Evolutionary conservation across 805 yeast genomes (phyloP), one percentile per base, ranked within the genome.

Genomic region (Kazachstania africana): DNA sequence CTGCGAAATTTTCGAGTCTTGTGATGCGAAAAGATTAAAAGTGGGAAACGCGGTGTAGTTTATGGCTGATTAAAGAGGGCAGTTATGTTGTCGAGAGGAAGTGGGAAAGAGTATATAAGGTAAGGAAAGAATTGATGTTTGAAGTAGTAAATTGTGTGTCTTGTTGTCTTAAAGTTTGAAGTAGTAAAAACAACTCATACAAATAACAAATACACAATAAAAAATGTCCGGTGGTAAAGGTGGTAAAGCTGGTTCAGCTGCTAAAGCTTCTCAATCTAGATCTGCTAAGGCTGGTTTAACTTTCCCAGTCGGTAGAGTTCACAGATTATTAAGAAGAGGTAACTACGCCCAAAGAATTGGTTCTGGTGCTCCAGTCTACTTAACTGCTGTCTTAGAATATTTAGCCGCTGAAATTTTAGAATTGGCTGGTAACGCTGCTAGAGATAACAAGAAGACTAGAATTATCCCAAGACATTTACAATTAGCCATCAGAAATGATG

Each of bases 241-340:
- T 73, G 91, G 91, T 60, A 87, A 87, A 70, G 94, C 95, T 60
- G 93, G 94, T 59, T 71, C 94, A 49, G 66, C 93, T 53, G 87
- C 84, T 62, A 88, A 88, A 70, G 85, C 94, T 56, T 79, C 96
- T 59, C 91, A 88, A 71, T 81, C 96, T 36, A 84, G 97, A 78
- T 88, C 97, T 50, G 78, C 95, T 44, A 88, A 85, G 74, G 96
- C 97, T 60, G 97, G 96, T 65, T 76, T 88, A 60, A 83, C 94
- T 55, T 88, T 88, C 93, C 97, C 97, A 70, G 97, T 88, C 49
- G 97, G 97, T 66, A 87, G 97, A 78, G 91, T 88, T 51, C 95
- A 88, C 74, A 78, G 96, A 70, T 74, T 87, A 53, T 69, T 88
- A 59, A 83, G 94, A 77, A 84, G 80, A 69, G 95, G 95, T 63